Base-by-base conservation (phyloP, 2,329 filamentous ascomycete species). In the Emmonsia crescens region DNA sequence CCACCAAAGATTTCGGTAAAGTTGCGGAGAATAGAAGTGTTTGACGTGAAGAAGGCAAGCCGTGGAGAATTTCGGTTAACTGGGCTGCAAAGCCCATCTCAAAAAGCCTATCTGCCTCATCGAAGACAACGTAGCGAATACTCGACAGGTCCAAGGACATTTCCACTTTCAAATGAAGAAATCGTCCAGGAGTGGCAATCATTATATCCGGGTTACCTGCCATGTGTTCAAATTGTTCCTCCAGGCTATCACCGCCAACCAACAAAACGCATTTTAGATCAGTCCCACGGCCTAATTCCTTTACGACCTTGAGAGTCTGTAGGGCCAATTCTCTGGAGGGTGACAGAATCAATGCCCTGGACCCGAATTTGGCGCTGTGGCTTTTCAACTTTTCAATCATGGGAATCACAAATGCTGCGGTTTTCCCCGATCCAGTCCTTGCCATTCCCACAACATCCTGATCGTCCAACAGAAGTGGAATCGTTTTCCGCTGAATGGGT, bases 361-460 rank as follows among this genome's bases (percentile, higher is more conserved):
- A 86, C 59, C 95, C 94, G 65, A 97, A 87, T 69, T 88, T 88
- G 36, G 87, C 86, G 71, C 89, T 96, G 74, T 99, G 95, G 29
- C 85, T 83, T 75, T 92, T 95, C 64, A 99, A 79, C 66, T 88
- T 89, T 78, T 99, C 91, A 64, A 99, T 91, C 93, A 99, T 96
- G 51, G 94, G 94, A 66, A 99, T 95, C 31, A 97, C 91, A 74
- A 99, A 99, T 27, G 94, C 94, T 0, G 92, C 94, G 0, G 95
- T 99, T 80, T 99, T 99, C 78, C 94, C 94, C 24, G 92, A 97
- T 73, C 94, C 94, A n/a, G 95, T 99, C 67, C 95, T 83, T 8
- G 94, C 94, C 94, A 99, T 99, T 67, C 92, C 95, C 29, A 99
- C 93, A n/a, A 97, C 89, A 81, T 99, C 94, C 76, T 91, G 89